Percentiles rank a stretch among this genome's conserved stretches.
Evolutionary conservation across 768 basidiomycete genomes (phyloP).

Genomic region (Lanmaoa pseudosensibilis): DNA sequence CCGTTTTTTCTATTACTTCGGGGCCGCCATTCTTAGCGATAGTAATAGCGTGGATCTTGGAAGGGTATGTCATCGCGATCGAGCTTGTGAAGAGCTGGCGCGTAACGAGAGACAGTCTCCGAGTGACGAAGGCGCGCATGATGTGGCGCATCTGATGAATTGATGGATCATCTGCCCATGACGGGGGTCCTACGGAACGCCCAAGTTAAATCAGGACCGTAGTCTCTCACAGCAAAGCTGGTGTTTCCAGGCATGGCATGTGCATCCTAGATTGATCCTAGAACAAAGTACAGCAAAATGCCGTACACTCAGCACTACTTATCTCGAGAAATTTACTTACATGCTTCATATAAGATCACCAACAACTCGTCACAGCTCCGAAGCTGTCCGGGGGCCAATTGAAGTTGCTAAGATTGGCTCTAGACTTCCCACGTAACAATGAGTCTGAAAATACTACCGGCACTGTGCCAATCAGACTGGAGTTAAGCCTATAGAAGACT

Average conservation of each 20-base stretch:
- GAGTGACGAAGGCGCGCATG: constrained; percentile 10
- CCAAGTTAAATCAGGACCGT: background rate
- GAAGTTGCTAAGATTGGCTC: too few relatives aligned
- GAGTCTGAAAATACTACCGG: too few relatives aligned
- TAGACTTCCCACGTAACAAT: too few relatives aligned
- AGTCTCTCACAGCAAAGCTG: background rate
- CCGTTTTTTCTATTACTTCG: constrained; percentile 71
- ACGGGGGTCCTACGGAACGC: background rate
- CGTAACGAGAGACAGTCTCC: constrained; percentile 24
- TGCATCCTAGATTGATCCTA: too few relatives aligned
- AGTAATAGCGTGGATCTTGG: constrained; percentile 67
- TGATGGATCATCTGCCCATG: too few relatives aligned
- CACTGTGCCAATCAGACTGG: too few relatives aligned
- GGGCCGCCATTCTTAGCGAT: constrained; percentile 72
- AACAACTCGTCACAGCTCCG: too few relatives aligned
- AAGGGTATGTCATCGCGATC: constrained; percentile 52
- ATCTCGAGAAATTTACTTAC: too few relatives aligned
- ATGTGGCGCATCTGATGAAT: too few relatives aligned
- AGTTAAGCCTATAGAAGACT: too few relatives aligned
- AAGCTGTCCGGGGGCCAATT: too few relatives aligned
- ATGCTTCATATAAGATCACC: too few relatives aligned
- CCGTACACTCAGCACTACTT: background rate
- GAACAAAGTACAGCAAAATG: background rate
- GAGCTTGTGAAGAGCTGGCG: constrained; percentile 33
- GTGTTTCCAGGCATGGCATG: background rate